phyloP scores from a whole-genome alignment of 2,329 filamentous ascomycete species.

The Pyrenophora seminiperda region DNA sequence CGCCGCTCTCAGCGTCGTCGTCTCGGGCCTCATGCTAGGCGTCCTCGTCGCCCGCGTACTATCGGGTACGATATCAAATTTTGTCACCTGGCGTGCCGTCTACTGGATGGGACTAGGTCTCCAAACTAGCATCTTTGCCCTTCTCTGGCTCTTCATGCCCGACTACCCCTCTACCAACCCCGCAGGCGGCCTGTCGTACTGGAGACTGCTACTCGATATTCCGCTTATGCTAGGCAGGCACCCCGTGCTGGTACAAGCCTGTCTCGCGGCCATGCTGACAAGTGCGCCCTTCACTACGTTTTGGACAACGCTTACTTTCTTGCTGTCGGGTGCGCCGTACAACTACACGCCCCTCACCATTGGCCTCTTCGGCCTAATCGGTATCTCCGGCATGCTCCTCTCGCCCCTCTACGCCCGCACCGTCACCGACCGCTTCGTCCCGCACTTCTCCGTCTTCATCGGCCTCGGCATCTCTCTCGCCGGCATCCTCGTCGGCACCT shows the following conservation, averaged over 20 bases:
- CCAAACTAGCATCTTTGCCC: slow-evolving; percentile 68
- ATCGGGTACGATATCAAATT: slow-evolving; percentile 75
- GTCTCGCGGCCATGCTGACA: slow-evolving; percentile 67
- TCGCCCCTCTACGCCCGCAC: slow-evolving; percentile 72
- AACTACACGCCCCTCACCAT: slow-evolving; percentile 70
- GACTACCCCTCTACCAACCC: slow-evolving; percentile 80
- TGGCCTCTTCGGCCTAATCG: slow-evolving; percentile 79
- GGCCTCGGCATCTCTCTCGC: slow-evolving; percentile 64
- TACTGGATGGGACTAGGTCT: slow-evolving; percentile 78
- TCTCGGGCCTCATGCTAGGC: slow-evolving; percentile 75
- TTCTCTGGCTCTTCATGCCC: slow-evolving; percentile 76
- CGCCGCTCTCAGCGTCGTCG: slow-evolving; percentile 72
- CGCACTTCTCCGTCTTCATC: slow-evolving; percentile 69
- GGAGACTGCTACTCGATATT: slow-evolving; percentile 68
- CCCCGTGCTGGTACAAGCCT: slow-evolving; percentile 72
- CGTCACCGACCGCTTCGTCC: slow-evolving; percentile 72
- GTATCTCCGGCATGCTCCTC: slow-evolving; percentile 69
- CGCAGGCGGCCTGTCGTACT: slow-evolving; percentile 66
- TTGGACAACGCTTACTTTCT: slow-evolving; percentile 80
- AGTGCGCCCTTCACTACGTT: slow-evolving; percentile 67
- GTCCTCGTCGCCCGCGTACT: slow-evolving; percentile 77
- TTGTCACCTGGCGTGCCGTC: slow-evolving; percentile 74
- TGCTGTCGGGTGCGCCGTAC: slow-evolving; percentile 73
- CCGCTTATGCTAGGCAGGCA: slow-evolving; percentile 66
- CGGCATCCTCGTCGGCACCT: slow-evolving; percentile 71